These are phyloP conservation scores for Volutella citrinella DNA, from an alignment of 2,329 filamentous ascomycete species.

Conservation along the genomic window DNA sequence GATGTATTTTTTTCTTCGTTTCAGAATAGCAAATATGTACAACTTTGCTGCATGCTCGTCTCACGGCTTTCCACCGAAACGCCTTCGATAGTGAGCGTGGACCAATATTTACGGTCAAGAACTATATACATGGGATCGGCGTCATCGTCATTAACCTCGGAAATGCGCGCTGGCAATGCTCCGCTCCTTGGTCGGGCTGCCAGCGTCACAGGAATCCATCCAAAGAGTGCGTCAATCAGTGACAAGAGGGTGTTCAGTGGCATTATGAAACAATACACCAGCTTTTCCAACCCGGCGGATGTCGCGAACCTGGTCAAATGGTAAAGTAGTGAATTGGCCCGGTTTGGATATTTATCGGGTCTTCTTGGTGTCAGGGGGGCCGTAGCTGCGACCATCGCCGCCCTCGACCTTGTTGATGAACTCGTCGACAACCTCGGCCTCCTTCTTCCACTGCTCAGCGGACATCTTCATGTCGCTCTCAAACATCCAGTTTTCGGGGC, in stretches of 20 bases:
- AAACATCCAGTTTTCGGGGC: conserved; percentile 84
- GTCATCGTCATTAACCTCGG: background rate
- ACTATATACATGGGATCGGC: conserved; percentile 18
- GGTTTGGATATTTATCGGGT: conserved; percentile 17
- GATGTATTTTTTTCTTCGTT: conserved; percentile 6
- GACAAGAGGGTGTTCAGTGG: no score
- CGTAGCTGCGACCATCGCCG: conserved; percentile 49
- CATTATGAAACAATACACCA: no score
- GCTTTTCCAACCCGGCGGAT: no score
- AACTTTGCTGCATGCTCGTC: no score
- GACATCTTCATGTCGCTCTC: conserved; percentile 82
- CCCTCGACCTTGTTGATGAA: conserved; percentile 60
- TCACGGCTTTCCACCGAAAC: no score
- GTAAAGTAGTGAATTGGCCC: no score
- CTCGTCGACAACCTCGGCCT: conserved; percentile 62
- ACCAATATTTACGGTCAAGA: conserved; percentile 13
- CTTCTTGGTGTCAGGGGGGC: conserved; percentile 43
- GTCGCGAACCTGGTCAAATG: no score
- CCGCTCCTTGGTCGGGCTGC: no score
- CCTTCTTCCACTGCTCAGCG: conserved; percentile 73
- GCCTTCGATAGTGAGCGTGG: conserved; percentile 13
- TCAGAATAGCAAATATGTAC: conserved; percentile 18
- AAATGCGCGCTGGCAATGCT: no score
- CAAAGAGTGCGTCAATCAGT: no score
- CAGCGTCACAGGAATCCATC: no score